phyloP scores from a whole-genome alignment of 192 early-diverging fungal genomes.

The Polychytrium aggregatum region DNA sequence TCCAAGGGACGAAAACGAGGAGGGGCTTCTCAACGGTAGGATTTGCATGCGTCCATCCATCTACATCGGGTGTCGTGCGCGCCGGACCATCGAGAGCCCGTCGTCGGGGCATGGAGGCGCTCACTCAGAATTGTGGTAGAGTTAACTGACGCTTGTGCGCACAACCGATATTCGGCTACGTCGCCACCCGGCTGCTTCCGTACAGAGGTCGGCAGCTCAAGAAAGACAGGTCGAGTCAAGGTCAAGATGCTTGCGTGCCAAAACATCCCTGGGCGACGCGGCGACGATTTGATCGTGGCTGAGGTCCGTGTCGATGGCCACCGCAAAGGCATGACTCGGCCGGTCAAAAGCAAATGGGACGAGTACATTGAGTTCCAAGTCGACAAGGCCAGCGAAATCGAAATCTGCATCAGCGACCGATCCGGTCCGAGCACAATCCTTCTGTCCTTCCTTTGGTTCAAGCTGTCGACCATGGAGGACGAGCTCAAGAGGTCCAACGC shows the following conservation, averaged over 20 bases:
- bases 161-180: no score
- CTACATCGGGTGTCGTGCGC: no score
- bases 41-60: no score
- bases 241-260: slow-evolving; percentile 25
- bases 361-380: slow-evolving; percentile 77
- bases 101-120: no score
- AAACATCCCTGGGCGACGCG: slow-evolving; percentile 36
- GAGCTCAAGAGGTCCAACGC: slow-evolving; percentile 40
- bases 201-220: no score
- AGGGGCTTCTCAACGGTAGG: slow-evolving; percentile 13
- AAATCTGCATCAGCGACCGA: slow-evolving; percentile 68
- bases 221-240: slow-evolving; percentile 26
- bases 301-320: slow-evolving; percentile 74
- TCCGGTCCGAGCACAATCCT: slow-evolving; percentile 36
- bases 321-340: slow-evolving; percentile 50
- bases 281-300: slow-evolving; percentile 60
- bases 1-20: slow-evolving; percentile 49
- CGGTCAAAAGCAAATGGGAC: slow-evolving; percentile 58
- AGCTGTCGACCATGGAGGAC: slow-evolving; percentile 80
- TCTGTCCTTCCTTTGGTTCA: slow-evolving; percentile 82
- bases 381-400: slow-evolving; percentile 81
- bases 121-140: no score
- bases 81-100: no score
- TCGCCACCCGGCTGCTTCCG: no score
- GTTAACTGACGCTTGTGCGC: no score